Conservation (phyloP, 495 filamentous ascomycete genomes). For the Hypomontagnella submonticulosa region DNA sequence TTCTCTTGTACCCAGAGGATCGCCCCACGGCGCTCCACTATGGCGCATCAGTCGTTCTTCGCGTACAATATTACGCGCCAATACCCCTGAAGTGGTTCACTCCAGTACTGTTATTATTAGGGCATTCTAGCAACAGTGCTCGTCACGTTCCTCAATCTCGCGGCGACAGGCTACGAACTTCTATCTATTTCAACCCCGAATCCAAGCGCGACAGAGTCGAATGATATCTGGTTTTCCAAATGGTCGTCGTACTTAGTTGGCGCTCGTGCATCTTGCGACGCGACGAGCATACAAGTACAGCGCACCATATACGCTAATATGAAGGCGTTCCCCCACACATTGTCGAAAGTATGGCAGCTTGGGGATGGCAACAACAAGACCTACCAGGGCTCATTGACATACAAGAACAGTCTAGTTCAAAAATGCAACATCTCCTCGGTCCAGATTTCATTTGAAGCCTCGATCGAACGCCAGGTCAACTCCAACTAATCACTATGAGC, state of each 20-base stretch:
- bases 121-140: conserved; percentile 39
- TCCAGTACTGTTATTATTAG: conserved; percentile 42
- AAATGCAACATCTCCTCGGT: conserved; percentile 43
- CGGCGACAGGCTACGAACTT: conserved; percentile 35
- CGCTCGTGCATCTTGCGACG: conserved; percentile 41
- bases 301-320: conserved; percentile 48
- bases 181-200: conserved; percentile 31
- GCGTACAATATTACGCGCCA: conserved; percentile 41
- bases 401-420: conserved; percentile 42
- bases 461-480: conserved; percentile 32
- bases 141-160: conserved; percentile 46
- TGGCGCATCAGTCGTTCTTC: conserved; percentile 45
- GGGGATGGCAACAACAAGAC: conserved; percentile 5
- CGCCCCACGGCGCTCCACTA: not conserved
- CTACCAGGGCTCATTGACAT: conserved; percentile 40
- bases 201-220: conserved; percentile 43
- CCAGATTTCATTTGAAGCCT: conserved; percentile 38
- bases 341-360: conserved; percentile 41
- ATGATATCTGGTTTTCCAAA: conserved; percentile 35
- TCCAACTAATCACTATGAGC: conserved; percentile 24
- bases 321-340: conserved; percentile 44
- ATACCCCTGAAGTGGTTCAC: conserved; percentile 49
- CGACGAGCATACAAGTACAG: conserved; percentile 39
- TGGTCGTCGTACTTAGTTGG: conserved; percentile 48
- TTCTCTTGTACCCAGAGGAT: not conserved